These are phyloP conservation scores for Solanum phureja DNA, from an alignment of 257 asterid genomes.

Conservation along the genomic window DNA sequence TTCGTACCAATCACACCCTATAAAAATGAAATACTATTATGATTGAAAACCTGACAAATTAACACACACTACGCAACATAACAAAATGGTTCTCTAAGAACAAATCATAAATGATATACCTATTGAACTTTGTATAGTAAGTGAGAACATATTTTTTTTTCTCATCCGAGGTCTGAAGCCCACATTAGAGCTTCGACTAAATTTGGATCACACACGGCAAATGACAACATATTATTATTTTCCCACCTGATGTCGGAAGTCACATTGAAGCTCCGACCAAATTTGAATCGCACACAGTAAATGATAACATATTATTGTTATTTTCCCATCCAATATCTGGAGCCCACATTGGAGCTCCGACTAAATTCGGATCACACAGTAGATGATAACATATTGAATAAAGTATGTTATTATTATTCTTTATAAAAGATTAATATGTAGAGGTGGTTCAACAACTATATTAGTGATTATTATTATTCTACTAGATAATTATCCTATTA, in stretches of 20 bases:
- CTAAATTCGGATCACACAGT: accelerated
- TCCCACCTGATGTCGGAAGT: background rate
- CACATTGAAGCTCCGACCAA: background rate
- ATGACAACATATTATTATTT: background rate
- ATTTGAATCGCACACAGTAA: too few relatives aligned
- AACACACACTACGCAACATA: background rate
- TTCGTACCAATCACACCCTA: background rate
- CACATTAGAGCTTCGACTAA: too few relatives aligned
- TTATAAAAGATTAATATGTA: background rate
- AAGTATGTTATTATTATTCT: background rate
- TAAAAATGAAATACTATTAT: background rate
- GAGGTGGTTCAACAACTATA: background rate
- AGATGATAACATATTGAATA: background rate
- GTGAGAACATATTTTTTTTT: background rate
- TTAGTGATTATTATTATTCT: background rate
- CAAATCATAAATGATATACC: background rate
- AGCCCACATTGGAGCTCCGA: too few relatives aligned
- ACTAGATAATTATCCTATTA: background rate
- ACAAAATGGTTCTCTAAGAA: background rate
- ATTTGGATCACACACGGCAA: too few relatives aligned
- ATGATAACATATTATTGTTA: too few relatives aligned
- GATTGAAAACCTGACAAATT: background rate
- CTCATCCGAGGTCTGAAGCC: too few relatives aligned
- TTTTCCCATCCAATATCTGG: too few relatives aligned
- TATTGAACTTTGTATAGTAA: background rate